These are phyloP conservation scores for Pyrenula massariospora DNA, from an alignment of 495 filamentous ascomycete species.

Conservation along the genomic window DNA sequence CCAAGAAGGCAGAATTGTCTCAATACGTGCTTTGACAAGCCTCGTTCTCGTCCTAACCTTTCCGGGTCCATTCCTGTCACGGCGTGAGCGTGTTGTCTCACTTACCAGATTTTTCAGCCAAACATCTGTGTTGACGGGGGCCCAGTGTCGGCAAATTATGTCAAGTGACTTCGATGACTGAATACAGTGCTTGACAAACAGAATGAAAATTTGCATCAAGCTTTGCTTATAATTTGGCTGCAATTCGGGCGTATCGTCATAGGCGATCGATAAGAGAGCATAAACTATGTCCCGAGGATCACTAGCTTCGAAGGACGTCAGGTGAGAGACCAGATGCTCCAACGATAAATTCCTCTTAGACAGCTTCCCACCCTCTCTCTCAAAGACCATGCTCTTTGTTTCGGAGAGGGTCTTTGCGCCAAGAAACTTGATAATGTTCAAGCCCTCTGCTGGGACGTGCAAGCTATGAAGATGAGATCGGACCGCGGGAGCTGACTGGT, in stretches of 20 bases:
- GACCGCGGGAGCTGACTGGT: neutral
- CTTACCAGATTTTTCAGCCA: neutral
- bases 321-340: slow-evolving; percentile 13
- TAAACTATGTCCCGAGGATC: slow-evolving; percentile 13
- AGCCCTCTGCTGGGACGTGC: neutral
- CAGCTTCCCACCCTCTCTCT: slow-evolving; percentile 1
- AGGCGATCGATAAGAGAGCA: slow-evolving; percentile 11
- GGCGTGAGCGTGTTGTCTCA: neutral
- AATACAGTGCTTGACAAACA: slow-evolving; percentile 5
- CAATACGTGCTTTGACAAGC: neutral
- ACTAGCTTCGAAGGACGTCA: slow-evolving; percentile 13
- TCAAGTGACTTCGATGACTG: slow-evolving; percentile 10
- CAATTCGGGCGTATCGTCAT: slow-evolving; percentile 9
- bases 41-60: neutral
- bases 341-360: slow-evolving; percentile 7
- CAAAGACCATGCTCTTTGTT: neutral
- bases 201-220: slow-evolving; percentile 13
- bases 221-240: slow-evolving; percentile 4
- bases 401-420: neutral
- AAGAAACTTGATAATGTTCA: neutral
- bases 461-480: slow-evolving; percentile 1
- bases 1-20: neutral
- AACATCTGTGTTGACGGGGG: slow-evolving; percentile 4
- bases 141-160: slow-evolving; percentile 20
- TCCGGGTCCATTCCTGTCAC: too few relatives aligned